Evolutionary conservation across 2,329 filamentous ascomycete genomes (phyloP), one percentile per base, ranked within the genome.

Genomic region (Aspergillus tamarii): DNA sequence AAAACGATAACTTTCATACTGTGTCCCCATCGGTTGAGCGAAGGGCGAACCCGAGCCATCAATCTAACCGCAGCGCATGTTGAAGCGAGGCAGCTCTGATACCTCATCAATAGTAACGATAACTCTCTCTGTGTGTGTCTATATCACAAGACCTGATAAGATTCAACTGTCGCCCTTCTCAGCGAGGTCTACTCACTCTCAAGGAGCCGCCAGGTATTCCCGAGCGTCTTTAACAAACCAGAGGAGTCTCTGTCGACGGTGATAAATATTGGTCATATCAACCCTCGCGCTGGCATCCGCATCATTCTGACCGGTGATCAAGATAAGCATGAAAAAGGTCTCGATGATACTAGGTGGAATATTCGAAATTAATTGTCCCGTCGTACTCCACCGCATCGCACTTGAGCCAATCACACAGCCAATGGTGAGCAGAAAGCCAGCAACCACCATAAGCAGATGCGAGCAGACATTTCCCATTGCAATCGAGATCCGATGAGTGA

Each of bases 331-430:
- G 57, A 77, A 70, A 67, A 76, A 78, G 0, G 71, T 70, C 60
- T 77, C 76, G 45, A 78, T 71, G 23, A 78, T 72, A 59, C 75
- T 78, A 14, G 76, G 75, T 4, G 76, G 75, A 6, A 77, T 70
- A 63, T 78, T 78, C 46, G 70, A 77, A 16, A 77, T 66, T 23
- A 78, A 65, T 53, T 78, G 76, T 7, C 76, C 76, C 0, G 74
- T 77, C 14, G 70, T 60, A 30, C 64, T 76, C 76, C 75, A 78
- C 5, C 64, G 36, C 73, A 76, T 72, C 1, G 68, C 70, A 45
- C 72, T 76, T 0, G 76, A 70, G 9, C 67, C 70, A 41, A 69
- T 55, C 3, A 78, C 23, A 8, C 76, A 68, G 4, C 72, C 74
- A 43, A 74, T 55, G 19, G 74, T 74, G 10, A 69, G n/a, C 1